phyloP scores from a whole-genome alignment of 148 eudicot species.

The Rhododendron molle region DNA sequence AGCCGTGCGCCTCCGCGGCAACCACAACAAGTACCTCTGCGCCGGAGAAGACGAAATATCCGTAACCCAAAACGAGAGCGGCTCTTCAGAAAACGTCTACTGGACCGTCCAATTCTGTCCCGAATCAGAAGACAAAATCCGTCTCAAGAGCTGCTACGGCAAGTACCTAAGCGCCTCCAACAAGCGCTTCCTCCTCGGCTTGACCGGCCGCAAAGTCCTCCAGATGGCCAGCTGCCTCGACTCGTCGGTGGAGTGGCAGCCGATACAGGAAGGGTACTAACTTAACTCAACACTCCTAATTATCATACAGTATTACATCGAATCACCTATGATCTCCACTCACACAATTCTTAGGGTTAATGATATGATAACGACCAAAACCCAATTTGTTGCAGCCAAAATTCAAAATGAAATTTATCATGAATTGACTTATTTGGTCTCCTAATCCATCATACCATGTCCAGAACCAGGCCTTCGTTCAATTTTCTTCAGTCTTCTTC shows the following conservation, averaged over 20 bases:
- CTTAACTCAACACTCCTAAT: too few relatives aligned
- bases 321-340: too few relatives aligned
- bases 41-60: conserved; percentile 45
- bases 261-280: conserved; percentile 26
- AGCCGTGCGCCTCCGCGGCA: conserved; percentile 47
- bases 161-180: conserved; percentile 48
- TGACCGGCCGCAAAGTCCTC: conserved; percentile 45
- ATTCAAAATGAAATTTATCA: too few relatives aligned
- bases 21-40: conserved; percentile 55
- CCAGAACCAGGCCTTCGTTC: too few relatives aligned
- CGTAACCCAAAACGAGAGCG: conserved; percentile 29
- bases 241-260: conserved; percentile 52
- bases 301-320: background rate
- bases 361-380: too few relatives aligned
- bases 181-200: conserved; percentile 35
- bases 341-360: too few relatives aligned
- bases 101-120: conserved; percentile 39
- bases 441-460: too few relatives aligned
- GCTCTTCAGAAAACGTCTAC: conserved; percentile 15
- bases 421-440: too few relatives aligned
- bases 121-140: conserved; percentile 16
- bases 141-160: conserved; percentile 45
- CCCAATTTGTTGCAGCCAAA: too few relatives aligned
- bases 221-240: conserved; percentile 16
- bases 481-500: too few relatives aligned